A percentile compares a stretch with the other conserved stretches of the same genome.
phyloP scores from a whole-genome alignment of 805 yeast genomes.

The Cyberlindnera maritima region DNA sequence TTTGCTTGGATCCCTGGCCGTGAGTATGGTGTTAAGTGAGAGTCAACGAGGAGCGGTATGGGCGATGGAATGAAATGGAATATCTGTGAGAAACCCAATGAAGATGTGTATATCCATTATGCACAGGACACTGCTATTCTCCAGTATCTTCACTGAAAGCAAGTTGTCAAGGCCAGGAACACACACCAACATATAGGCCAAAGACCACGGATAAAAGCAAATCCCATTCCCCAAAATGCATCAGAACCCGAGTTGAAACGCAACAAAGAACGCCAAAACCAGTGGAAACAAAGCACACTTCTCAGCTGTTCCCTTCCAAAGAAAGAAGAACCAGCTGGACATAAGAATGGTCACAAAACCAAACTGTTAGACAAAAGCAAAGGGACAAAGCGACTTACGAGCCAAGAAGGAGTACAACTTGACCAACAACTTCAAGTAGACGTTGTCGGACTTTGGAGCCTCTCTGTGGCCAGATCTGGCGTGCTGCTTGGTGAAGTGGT shows the following conservation, averaged over 20 bases:
- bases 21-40: background rate
- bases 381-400: constrained; percentile 65
- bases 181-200: background rate
- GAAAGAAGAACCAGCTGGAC: background rate
- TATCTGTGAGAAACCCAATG: too few relatives aligned
- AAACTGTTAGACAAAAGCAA: constrained; percentile 11
- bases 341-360: too few relatives aligned
- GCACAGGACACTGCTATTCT: constrained; percentile 9
- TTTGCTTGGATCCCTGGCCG: background rate
- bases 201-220: too few relatives aligned
- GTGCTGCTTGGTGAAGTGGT: constrained; percentile 96
- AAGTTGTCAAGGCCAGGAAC: background rate
- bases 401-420: constrained; percentile 98
- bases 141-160: constrained; percentile 27
- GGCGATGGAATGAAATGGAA: too few relatives aligned
- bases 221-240: background rate
- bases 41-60: constrained; percentile 10
- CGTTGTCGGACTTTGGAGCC: constrained; percentile 99
- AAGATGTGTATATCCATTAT: background rate
- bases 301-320: constrained; percentile 2
- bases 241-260: background rate
- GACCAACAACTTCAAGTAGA: constrained; percentile 96
- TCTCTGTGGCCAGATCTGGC: constrained; percentile 92
- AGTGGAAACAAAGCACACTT: constrained; percentile 2
- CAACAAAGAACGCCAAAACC: background rate